These are phyloP conservation scores for Isochrysis galbana DNA, from an alignment of 78 protist species.

Conservation along the genomic window DNA sequence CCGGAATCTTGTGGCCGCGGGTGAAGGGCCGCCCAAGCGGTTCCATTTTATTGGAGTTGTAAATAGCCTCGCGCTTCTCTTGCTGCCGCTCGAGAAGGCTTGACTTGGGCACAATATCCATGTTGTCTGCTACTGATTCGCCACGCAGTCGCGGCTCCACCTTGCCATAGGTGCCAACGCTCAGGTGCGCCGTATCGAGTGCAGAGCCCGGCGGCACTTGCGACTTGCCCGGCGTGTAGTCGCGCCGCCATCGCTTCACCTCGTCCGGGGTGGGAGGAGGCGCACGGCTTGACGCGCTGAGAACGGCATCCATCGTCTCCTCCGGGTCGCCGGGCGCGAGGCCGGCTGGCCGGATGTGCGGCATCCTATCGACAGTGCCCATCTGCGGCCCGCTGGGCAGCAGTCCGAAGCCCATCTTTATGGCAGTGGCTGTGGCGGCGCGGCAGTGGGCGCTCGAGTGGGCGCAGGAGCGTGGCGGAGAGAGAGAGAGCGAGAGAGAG, in stretches of 20 bases:
- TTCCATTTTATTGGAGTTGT: not conserved
- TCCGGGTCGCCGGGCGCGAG: too few species aligned
- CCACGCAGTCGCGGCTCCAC: not conserved
- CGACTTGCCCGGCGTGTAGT: not conserved
- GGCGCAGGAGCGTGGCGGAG: too few species aligned
- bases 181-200: not conserved
- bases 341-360: too few species aligned
- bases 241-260: not conserved
- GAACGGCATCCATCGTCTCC: too few species aligned
- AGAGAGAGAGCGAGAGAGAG: too few species aligned
- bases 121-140: not conserved
- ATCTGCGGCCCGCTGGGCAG: too few species aligned
- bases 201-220: not conserved
- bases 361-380: too few species aligned
- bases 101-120: not conserved
- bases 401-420: too few species aligned
- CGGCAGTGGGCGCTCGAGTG: too few species aligned
- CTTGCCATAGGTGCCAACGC: not conserved
- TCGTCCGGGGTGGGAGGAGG: not conserved
- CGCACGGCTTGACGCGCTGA: too few species aligned
- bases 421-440: too few species aligned
- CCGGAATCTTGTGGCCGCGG: not conserved
- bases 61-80: not conserved
- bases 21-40: not conserved
- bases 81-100: not conserved